Percentiles rank a stretch among this genome's conserved stretches.
Conservation (phyloP, 2,329 filamentous ascomycete genomes). For the Bipolaris oryzae region DNA sequence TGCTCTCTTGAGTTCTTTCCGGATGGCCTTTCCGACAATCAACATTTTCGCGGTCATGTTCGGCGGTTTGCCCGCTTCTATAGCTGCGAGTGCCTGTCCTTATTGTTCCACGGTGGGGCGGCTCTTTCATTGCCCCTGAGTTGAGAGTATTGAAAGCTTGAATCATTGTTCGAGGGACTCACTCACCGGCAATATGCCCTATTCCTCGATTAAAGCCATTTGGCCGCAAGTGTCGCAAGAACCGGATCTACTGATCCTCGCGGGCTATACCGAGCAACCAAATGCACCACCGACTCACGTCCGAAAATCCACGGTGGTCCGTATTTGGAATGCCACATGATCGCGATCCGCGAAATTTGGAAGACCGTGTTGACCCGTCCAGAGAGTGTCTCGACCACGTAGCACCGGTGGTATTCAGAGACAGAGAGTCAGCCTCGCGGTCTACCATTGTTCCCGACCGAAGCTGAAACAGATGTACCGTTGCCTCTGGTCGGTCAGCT, state of each 20-base stretch:
- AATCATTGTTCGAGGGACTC: background rate
- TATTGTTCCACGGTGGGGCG: background rate
- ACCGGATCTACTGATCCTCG: conserved; percentile 8
- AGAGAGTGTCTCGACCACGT: conserved; percentile 9
- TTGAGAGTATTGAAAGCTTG: background rate
- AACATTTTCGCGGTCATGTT: conserved; percentile 2
- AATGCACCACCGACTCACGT: conserved; percentile 4
- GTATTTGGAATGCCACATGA: conserved; percentile 22
- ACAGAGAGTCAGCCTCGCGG: conserved; percentile 12
- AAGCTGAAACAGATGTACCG: conserved; percentile 9
- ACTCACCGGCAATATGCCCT: background rate
- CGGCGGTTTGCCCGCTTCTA: conserved; percentile 2
- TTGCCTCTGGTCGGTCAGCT: conserved; percentile 11
- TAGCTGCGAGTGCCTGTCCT: conserved; percentile 1
- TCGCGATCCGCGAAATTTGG: conserved; percentile 13
- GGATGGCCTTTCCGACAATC: conserved; percentile 3
- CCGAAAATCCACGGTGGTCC: conserved; percentile 4
- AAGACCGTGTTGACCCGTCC: conserved; percentile 20
- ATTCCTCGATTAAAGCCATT: background rate
- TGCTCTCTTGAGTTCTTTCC: conserved; percentile 1
- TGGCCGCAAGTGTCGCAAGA: conserved; percentile 5
- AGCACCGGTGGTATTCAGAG: conserved; percentile 11
- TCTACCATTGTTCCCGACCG: conserved; percentile 3
- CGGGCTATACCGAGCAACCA: conserved; percentile 1
- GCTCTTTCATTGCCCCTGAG: background rate